Conservation (phyloP, 768 basidiomycete genomes). For the Leccinum rimulosum region DNA sequence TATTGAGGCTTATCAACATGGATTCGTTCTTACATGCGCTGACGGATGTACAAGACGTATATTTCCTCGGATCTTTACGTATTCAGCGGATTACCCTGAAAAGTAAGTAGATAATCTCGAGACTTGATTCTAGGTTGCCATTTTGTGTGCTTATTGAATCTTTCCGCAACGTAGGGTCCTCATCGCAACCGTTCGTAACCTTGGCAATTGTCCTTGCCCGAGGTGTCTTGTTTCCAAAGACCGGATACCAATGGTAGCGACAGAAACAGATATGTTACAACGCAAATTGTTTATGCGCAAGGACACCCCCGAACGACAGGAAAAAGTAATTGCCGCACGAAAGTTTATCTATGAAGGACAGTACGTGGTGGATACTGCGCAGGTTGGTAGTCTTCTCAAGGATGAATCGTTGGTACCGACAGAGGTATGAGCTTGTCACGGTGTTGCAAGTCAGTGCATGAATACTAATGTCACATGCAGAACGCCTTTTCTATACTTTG, state of each 20-base stretch:
- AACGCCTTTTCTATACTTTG: background rate
- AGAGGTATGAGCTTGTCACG: background rate
- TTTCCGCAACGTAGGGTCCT: background rate
- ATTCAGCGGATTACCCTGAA: too few species aligned
- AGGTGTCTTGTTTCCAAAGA: background rate
- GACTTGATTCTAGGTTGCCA: too few species aligned
- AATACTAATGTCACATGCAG: background rate
- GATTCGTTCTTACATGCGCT: too few species aligned
- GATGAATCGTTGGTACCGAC: background rate
- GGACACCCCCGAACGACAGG: too few species aligned
- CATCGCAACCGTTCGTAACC: background rate
- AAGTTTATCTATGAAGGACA: too few species aligned
- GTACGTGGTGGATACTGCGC: too few species aligned
- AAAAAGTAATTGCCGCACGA: too few species aligned
- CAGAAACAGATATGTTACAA: background rate
- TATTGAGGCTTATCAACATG: too few species aligned
- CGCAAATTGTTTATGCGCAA: too few species aligned
- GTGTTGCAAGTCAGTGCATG: background rate
- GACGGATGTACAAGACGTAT: too few species aligned
- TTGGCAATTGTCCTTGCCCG: background rate
- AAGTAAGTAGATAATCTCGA: too few species aligned
- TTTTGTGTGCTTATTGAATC: background rate
- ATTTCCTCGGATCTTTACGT: too few species aligned
- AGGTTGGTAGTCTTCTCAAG: background rate
- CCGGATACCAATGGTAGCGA: background rate